A percentile compares a stretch with the other conserved stretches of the same genome.
phyloP scores from a whole-genome alignment of 2,329 filamentous ascomycete genomes.

The Ceratocystis eucalypticola region DNA sequence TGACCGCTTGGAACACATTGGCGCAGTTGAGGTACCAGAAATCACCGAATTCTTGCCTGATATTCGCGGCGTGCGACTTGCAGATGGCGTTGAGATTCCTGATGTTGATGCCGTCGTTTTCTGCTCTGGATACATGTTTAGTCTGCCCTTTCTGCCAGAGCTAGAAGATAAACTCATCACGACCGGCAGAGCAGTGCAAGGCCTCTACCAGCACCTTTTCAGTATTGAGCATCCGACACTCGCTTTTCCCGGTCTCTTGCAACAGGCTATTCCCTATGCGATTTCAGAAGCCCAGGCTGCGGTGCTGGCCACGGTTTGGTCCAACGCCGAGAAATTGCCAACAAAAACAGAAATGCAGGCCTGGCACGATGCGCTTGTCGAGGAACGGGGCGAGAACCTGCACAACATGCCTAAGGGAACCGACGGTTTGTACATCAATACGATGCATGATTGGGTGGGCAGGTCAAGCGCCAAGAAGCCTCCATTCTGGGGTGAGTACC shows the following conservation, averaged over 20 bases:
- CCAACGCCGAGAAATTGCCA: slow-evolving; percentile 55
- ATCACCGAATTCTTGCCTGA: slow-evolving; percentile 44
- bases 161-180: slow-evolving; percentile 43
- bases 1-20: slow-evolving; percentile 33
- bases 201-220: slow-evolving; percentile 69
- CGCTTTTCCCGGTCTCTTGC: slow-evolving; percentile 60
- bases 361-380: slow-evolving; percentile 54
- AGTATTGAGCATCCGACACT: slow-evolving; percentile 63
- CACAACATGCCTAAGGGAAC: slow-evolving; percentile 40
- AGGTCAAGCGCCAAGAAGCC: slow-evolving; percentile 42
- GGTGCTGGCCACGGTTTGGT: slow-evolving; percentile 62
- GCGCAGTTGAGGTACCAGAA: slow-evolving; percentile 39
- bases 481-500: slow-evolving; percentile 55
- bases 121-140: slow-evolving; percentile 81
- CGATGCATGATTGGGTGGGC: slow-evolving; percentile 48
- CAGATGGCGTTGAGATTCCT: slow-evolving; percentile 49
- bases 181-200: slow-evolving; percentile 54
- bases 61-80: slow-evolving; percentile 50
- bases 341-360: slow-evolving; percentile 46
- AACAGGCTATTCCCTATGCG: slow-evolving; percentile 80
- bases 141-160: slow-evolving; percentile 55
- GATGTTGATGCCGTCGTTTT: slow-evolving; percentile 68
- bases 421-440: slow-evolving; percentile 59
- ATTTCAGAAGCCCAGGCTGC: slow-evolving; percentile 67
- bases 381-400: slow-evolving; percentile 30